These are phyloP conservation scores for Scalesia atractyloides DNA, from an alignment of 129 eudicot species.

Conservation along the genomic window DNA sequence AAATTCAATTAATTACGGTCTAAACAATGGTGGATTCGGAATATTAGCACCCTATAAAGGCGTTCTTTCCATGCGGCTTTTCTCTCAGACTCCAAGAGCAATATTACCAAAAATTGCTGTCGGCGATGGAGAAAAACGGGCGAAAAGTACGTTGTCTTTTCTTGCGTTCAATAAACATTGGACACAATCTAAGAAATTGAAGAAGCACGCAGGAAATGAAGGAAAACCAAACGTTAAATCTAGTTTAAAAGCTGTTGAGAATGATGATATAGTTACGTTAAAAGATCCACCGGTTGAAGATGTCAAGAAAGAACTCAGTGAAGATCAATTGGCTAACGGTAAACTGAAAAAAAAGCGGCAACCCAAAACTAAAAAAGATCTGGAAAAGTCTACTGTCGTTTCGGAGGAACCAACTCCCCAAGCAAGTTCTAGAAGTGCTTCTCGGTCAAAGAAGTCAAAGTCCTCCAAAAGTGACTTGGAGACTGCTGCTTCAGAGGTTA, in stretches of 20 bases:
- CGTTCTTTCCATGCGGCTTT: conserved; percentile 40
- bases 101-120: conserved; percentile 28
- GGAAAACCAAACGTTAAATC: conserved; percentile 23
- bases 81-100: conserved; percentile 44
- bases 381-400: conserved; percentile 38
- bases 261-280: conserved; percentile 20
- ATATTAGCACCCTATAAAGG: conserved; percentile 27
- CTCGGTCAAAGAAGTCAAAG: conserved; percentile 45
- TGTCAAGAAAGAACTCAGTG: conserved; percentile 29
- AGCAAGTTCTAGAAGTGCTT: conserved; percentile 37
- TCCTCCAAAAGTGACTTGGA: conserved; percentile 25
- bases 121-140: conserved; percentile 34
- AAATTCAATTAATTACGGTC: conserved; percentile 33
- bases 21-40: conserved; percentile 38
- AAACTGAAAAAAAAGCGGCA: conserved; percentile 48
- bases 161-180: conserved; percentile 32
- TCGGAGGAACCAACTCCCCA: conserved; percentile 34
- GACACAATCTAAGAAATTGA: conserved; percentile 46
- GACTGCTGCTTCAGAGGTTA: conserved; percentile 52
- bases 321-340: conserved; percentile 30
- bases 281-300: conserved; percentile 35
- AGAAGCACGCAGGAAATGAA: conserved; percentile 31
- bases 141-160: conserved; percentile 22
- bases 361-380: conserved; percentile 44
- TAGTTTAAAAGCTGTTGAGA: conserved; percentile 36